Evolutionary conservation across 192 early-diverging fungal genomes (phyloP).

Genomic region (Entomortierella lignicola): DNA sequence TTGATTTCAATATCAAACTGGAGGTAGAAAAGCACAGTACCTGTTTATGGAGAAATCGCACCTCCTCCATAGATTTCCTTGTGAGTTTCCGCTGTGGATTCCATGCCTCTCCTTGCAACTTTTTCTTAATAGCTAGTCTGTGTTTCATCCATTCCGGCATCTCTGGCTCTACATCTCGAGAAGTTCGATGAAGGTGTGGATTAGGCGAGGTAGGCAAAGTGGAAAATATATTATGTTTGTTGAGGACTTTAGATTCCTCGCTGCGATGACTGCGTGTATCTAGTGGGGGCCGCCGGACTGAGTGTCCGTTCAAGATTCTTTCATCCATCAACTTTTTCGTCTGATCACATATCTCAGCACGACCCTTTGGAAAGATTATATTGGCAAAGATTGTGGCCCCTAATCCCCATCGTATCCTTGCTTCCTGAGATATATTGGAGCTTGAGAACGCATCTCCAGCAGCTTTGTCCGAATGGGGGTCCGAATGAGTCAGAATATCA

Average conservation of each 20-base stretch:
- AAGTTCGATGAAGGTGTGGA: constrained; percentile 15
- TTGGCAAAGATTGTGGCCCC: neutral
- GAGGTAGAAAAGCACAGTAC: constrained; percentile 15
- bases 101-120: constrained; percentile 31
- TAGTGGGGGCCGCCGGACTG: neutral
- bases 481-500: too few relatives aligned
- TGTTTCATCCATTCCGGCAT: constrained; percentile 35
- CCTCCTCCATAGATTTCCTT: constrained; percentile 37
- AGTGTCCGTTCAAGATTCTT: constrained; percentile 1
- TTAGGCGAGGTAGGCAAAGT: neutral
- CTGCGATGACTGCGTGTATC: too few relatives aligned
- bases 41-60: constrained; percentile 45
- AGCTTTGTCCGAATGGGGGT: too few relatives aligned
- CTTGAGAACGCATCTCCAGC: neutral
- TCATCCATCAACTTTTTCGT: constrained; percentile 1
- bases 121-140: constrained; percentile 28
- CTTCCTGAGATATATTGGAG: neutral
- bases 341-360: constrained; percentile 13
- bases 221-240: neutral
- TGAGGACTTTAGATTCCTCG: too few relatives aligned
- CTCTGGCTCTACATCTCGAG: neutral
- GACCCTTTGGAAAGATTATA: constrained; percentile 20
- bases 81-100: constrained; percentile 28
- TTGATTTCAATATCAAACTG: too few relatives aligned
- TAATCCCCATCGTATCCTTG: constrained; percentile 24